Evolutionary conservation across 75 land plant species (phyloP).

Genomic region (Isoetes taiwanensis): DNA sequence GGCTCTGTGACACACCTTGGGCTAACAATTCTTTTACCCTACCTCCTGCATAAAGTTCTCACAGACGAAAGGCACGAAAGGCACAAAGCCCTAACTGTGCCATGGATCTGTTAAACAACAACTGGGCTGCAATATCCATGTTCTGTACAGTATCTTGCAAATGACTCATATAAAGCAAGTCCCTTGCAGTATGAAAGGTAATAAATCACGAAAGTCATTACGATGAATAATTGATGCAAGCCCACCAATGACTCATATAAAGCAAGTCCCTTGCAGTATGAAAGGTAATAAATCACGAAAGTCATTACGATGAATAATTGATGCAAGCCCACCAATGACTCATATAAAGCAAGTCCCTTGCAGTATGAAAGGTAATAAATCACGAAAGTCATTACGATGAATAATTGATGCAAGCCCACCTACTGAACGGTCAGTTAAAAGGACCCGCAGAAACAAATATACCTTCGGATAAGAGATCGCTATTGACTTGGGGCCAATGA

Average conservation of each 20-base stretch:
- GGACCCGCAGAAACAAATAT: too few relatives aligned
- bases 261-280: conserved; percentile 81
- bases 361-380: conserved; percentile 48
- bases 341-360: conserved; percentile 75
- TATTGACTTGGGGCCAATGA: too few relatives aligned
- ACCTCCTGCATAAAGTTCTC: conserved; percentile 69
- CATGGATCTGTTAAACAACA: conserved; percentile 81
- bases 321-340: too few relatives aligned
- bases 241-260: conserved; percentile 97
- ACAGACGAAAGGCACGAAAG: conserved; percentile 50
- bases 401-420: too few relatives aligned
- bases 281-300: conserved; percentile 90
- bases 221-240: too few relatives aligned
- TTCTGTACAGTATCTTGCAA: conserved; percentile 72
- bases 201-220: too few relatives aligned
- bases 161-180: conserved; percentile 80
- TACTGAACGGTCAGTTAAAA: too few relatives aligned
- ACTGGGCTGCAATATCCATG: conserved; percentile 82
- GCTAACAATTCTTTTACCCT: conserved; percentile 82
- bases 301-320: too few relatives aligned
- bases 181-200: conserved; percentile 67
- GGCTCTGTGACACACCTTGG: conserved; percentile 70
- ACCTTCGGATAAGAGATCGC: too few relatives aligned
- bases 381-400: too few relatives aligned
- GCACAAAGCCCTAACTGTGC: conserved; percentile 89